Conservation (phyloP, 805 yeast species). For the Metschnikowia santaceciliae region DNA sequence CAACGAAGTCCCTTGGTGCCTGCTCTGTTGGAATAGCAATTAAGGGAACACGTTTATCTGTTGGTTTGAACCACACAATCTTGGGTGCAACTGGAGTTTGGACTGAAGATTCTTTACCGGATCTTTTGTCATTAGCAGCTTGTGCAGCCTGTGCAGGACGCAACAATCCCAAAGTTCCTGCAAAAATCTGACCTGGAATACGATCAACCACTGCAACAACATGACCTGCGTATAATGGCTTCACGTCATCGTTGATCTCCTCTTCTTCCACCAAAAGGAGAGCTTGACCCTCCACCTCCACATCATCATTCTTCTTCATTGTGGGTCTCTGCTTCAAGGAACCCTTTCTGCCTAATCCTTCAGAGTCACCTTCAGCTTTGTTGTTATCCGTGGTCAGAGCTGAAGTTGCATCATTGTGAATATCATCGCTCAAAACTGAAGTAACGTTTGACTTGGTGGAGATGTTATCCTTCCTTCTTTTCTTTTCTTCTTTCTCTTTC, state of each 20-base stretch:
- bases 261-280: slow-evolving; percentile 89
- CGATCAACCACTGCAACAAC: slow-evolving; percentile 97
- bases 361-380: slow-evolving; percentile 30
- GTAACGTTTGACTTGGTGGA: slow-evolving; percentile 30
- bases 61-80: slow-evolving; percentile 98
- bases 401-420: slow-evolving; percentile 78
- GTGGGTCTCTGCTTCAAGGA: slow-evolving; percentile 93
- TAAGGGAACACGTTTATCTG: slow-evolving; percentile 94
- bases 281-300: slow-evolving; percentile 97
- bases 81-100: slow-evolving; percentile 64
- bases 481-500: slow-evolving; percentile 95
- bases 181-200: slow-evolving; percentile 92
- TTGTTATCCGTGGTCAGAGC: slow-evolving; percentile 35
- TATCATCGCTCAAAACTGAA: slow-evolving; percentile 55
- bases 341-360: slow-evolving; percentile 65
- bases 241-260: slow-evolving; percentile 86
- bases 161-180: slow-evolving; percentile 89
- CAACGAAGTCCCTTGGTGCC: slow-evolving; percentile 93
- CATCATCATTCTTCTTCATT: slow-evolving; percentile 96
- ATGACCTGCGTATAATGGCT: slow-evolving; percentile 96
- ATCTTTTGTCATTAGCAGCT: slow-evolving; percentile 57
- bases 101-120: slow-evolving; percentile 44
- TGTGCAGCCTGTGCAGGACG: slow-evolving; percentile 95
- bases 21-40: slow-evolving; percentile 98
- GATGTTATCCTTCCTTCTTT: slow-evolving; percentile 73